Evolutionary conservation across 805 yeast genomes (phyloP).

Genomic region (Aciculoconidium aculeatum): DNA sequence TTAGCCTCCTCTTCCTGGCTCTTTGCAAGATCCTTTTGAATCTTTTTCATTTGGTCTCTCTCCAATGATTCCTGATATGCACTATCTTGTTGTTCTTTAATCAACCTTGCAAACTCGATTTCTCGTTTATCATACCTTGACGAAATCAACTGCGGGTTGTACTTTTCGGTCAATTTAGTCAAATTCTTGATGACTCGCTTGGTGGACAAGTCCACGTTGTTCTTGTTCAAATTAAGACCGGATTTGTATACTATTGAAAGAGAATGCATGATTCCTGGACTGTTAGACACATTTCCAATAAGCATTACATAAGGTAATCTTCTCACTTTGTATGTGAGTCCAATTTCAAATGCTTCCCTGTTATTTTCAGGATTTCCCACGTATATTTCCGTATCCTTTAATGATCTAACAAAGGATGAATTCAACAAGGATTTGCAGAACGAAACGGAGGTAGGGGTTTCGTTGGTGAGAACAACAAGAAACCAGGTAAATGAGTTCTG

Average conservation of each 20-base stretch:
- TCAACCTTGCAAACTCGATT: conserved; percentile 31
- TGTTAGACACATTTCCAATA: conserved; percentile 30
- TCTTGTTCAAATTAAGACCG: no score
- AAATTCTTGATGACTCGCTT: conserved; percentile 23
- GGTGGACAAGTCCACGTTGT: conserved; percentile 18
- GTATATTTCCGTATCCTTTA: conserved; percentile 25
- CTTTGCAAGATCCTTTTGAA: conserved; percentile 25
- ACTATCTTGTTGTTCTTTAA: conserved; percentile 38
- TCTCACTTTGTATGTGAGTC: conserved; percentile 22
- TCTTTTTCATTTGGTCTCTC: conserved; percentile 50
- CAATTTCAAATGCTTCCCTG: conserved; percentile 36
- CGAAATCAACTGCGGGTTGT: conserved; percentile 34
- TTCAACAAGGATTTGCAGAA: no score
- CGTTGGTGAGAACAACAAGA: conserved; percentile 26
- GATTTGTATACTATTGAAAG: conserved; percentile 34
- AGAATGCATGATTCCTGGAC: conserved; percentile 30
- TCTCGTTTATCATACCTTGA: conserved; percentile 35
- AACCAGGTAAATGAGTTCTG: conserved; percentile 29
- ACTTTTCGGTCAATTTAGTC: conserved; percentile 20
- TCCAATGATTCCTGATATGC: conserved; percentile 37
- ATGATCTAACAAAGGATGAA: no score
- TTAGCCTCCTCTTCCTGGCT: conserved; percentile 13
- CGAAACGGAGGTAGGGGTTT: no score
- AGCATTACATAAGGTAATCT: conserved; percentile 34
- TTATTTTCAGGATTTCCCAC: conserved; percentile 25